Evolutionary conservation across 257 asterid species (phyloP).

Genomic region (Euphrasia confusa): DNA sequence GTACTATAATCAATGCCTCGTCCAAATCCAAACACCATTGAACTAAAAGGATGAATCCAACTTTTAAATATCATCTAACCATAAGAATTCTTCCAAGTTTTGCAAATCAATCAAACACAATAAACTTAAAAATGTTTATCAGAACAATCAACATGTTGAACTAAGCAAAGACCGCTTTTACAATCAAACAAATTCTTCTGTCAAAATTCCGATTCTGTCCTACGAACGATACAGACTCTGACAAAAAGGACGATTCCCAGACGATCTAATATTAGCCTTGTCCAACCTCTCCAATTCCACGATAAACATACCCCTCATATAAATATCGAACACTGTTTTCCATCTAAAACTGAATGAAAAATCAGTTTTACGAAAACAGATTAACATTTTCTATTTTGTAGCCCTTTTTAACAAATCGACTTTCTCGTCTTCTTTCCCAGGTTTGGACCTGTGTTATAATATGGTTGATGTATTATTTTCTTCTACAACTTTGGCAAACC

Average conservation of each 20-base stretch:
- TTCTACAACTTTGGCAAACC: too few relatives aligned
- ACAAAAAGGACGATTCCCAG: constrained; percentile 21
- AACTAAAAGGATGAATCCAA: too few relatives aligned
- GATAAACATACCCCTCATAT: constrained; percentile 16
- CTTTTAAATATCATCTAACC: too few relatives aligned
- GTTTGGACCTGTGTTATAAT: constrained; percentile 24
- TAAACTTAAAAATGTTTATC: too few relatives aligned
- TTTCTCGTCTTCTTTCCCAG: constrained; percentile 15
- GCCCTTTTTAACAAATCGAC: constrained; percentile 23
- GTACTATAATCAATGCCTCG: too few relatives aligned
- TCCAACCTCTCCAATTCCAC: constrained; percentile 21
- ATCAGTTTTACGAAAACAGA: neutral
- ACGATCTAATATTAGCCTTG: constrained; percentile 38
- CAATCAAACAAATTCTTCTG: too few relatives aligned
- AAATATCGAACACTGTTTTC: neutral
- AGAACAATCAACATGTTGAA: neutral
- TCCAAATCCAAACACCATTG: too few relatives aligned
- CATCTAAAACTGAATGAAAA: neutral
- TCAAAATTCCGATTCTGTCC: constrained; percentile 29
- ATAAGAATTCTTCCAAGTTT: too few relatives aligned
- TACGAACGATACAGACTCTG: too few relatives aligned
- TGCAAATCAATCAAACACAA: too few relatives aligned
- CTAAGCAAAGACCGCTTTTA: neutral
- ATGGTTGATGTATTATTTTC: too few relatives aligned
- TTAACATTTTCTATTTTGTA: constrained; percentile 6